phyloP scores from a whole-genome alignment of 1,284 basidiomycete genomes.

The Jaminaea rosea region DNA sequence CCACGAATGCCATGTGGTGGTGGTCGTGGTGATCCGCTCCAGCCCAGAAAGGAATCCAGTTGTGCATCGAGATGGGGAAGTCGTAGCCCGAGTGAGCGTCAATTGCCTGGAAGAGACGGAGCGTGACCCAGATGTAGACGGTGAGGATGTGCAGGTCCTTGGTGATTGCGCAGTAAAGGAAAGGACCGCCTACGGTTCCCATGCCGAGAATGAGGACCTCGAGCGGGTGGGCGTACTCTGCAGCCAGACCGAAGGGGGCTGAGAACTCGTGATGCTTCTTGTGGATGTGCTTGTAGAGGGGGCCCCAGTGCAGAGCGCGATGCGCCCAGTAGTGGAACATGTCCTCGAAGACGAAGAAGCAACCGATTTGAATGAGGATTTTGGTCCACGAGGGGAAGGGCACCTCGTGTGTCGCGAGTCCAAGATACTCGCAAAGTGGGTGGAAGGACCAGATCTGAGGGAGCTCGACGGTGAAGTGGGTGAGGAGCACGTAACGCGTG shows the following conservation, averaged over 20 bases:
- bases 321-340: conserved; percentile 75
- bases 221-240: conserved; percentile 91
- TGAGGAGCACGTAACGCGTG: conserved; percentile 86
- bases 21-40: conserved; percentile 88
- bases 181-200: conserved; percentile 79
- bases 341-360: conserved; percentile 96
- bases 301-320: conserved; percentile 77
- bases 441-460: conserved; percentile 91
- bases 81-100: conserved; percentile 93
- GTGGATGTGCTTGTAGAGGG: conserved; percentile 94
- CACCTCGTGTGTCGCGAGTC: conserved; percentile 83
- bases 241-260: conserved; percentile 91
- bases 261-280: conserved; percentile 90
- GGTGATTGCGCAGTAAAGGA: conserved; percentile 67
- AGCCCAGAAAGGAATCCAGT: conserved; percentile 93
- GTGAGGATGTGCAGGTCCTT: conserved; percentile 67
- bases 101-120: conserved; percentile 92
- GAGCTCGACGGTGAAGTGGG: conserved; percentile 91
- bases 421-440: conserved; percentile 77
- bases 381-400: conserved; percentile 62
- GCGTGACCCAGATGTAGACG: conserved; percentile 85
- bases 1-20: conserved; percentile 44
- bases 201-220: conserved; percentile 80
- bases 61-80: conserved; percentile 67
- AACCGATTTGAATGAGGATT: conserved; percentile 62